phyloP scores from a whole-genome alignment of 106 monocot species.

The Alisma plantagoaquatica region DNA sequence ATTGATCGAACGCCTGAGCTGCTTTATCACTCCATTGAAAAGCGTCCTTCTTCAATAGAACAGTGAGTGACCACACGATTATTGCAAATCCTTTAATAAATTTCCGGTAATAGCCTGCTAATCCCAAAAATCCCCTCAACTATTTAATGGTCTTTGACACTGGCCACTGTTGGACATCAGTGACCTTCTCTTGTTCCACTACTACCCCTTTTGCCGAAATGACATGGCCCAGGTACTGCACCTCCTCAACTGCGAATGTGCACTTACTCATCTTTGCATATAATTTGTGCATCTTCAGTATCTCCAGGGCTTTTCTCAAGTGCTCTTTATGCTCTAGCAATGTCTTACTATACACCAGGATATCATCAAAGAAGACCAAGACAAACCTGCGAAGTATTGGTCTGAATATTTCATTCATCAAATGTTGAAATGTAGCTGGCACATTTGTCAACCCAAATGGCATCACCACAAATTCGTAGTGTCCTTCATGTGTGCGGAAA shows the following conservation, averaged over 20 bases:
- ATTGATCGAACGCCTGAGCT: not conserved
- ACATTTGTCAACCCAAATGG: slow-evolving; percentile 5
- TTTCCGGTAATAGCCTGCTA: slow-evolving; percentile 8
- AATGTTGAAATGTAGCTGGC: not conserved
- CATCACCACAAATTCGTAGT: slow-evolving; percentile 6
- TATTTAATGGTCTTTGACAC: not conserved
- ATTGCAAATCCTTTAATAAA: slow-evolving; percentile 1
- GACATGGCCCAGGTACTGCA: slow-evolving; percentile 1
- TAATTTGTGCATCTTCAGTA: not conserved
- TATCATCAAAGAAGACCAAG: slow-evolving; percentile 2
- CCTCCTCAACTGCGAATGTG: not conserved
- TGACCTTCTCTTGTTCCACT: not conserved
- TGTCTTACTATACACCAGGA: not conserved
- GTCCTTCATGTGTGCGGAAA: not conserved
- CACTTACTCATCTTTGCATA: not conserved
- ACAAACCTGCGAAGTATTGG: not conserved
- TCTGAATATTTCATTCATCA: slow-evolving; percentile 1
- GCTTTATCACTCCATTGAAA: not conserved
- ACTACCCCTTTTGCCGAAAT: slow-evolving; percentile 1
- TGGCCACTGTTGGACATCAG: not conserved
- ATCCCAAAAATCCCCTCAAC: slow-evolving; percentile 8
- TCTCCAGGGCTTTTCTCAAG: not conserved
- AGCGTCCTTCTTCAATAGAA: slow-evolving; percentile 6
- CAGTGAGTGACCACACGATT: slow-evolving; percentile 2
- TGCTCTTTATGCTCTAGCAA: not conserved